Percentiles rank a stretch among this genome's conserved stretches.
Conservation (phyloP, 1,284 basidiomycete genomes). For the Heterobasidion annosum region DNA sequence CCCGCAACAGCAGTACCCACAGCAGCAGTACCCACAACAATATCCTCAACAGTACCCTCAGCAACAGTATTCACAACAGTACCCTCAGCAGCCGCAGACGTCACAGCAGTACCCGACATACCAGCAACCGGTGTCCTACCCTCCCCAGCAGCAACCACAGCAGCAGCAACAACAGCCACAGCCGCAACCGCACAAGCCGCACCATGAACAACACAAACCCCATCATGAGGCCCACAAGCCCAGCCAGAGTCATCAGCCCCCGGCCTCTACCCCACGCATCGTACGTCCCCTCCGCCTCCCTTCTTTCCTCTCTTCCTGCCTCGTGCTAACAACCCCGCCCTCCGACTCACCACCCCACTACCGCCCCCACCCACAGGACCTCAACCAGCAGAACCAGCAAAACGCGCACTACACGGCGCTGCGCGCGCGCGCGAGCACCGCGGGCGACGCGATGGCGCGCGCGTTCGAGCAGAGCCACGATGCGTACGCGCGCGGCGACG, state of each 20-base stretch:
- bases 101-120: neutral
- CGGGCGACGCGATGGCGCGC: constrained; percentile 67
- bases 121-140: constrained; percentile 6
- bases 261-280: neutral
- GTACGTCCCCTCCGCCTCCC: neutral
- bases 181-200: constrained; percentile 7
- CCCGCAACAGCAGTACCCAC: neutral
- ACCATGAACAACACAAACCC: constrained; percentile 1
- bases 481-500: constrained; percentile 66
- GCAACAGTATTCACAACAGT: neutral
- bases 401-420: constrained; percentile 63
- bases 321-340: neutral
- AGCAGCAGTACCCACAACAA: neutral
- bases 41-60: neutral
- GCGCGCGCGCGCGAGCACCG: constrained; percentile 64
- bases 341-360: constrained; percentile 32
- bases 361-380: constrained; percentile 55
- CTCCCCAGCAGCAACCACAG: constrained; percentile 6
- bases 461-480: constrained; percentile 59
- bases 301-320: constrained; percentile 1
- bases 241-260: neutral
- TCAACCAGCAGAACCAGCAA: constrained; percentile 58
- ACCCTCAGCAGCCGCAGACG: neutral
- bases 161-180: constrained; percentile 6
- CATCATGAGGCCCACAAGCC: neutral